Evolutionary conservation across 768 basidiomycete genomes (phyloP).

Genomic region (Boletus edulis): DNA sequence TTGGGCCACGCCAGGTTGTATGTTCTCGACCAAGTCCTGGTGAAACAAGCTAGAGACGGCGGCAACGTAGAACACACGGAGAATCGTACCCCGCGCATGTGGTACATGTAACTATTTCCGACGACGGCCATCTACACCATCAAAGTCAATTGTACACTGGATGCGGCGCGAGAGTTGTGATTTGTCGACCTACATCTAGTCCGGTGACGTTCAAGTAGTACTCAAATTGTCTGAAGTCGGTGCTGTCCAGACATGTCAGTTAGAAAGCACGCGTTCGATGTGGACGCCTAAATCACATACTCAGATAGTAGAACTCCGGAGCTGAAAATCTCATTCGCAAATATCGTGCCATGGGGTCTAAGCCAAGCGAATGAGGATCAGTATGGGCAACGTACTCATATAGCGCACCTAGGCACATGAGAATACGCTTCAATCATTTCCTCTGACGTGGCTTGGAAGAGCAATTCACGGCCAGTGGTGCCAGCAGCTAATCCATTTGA

Average conservation of each 20-base stretch:
- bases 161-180: background rate
- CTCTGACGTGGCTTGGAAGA: slow-evolving; percentile 95
- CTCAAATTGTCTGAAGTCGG: slow-evolving; percentile 94
- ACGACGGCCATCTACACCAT: slow-evolving; percentile 78
- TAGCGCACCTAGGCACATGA: slow-evolving; percentile 66
- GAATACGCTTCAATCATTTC: slow-evolving; percentile 94
- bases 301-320: slow-evolving; percentile 90
- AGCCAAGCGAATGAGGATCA: background rate
- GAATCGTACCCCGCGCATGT: slow-evolving; percentile 75
- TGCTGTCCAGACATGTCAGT: slow-evolving; percentile 44
- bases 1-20: slow-evolving; percentile 80
- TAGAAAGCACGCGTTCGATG: slow-evolving; percentile 2
- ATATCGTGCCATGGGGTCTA: slow-evolving; percentile 84
- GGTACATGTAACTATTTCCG: slow-evolving; percentile 91
- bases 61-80: background rate
- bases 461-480: slow-evolving; percentile 78
- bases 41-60: background rate
- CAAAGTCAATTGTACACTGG: background rate
- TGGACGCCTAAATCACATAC: slow-evolving; percentile 40
- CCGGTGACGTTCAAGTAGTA: slow-evolving; percentile 88
- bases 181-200: slow-evolving; percentile 63
- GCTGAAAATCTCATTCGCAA: slow-evolving; percentile 90
- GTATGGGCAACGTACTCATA: background rate
- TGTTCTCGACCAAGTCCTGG: slow-evolving; percentile 76
- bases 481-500: slow-evolving; percentile 62